Evolutionary conservation across 352 stramenopile species (phyloP).

Genomic region (Sclerospora graminicola): DNA sequence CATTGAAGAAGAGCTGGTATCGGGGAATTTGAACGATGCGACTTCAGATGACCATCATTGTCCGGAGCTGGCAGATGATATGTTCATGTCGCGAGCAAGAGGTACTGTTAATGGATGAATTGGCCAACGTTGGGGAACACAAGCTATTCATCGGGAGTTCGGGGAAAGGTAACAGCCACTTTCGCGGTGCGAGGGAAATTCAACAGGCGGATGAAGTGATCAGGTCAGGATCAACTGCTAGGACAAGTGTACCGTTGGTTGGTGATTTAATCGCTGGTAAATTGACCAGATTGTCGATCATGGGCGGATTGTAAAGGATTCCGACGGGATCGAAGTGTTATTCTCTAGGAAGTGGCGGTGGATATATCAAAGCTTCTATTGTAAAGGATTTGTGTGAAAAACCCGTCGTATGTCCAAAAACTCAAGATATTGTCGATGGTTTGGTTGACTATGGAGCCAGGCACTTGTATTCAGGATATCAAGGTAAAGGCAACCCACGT

Average conservation of each 20-base stretch:
- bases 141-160: too few relatives aligned
- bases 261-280: conserved; percentile 63
- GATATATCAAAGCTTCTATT: conserved; percentile 47
- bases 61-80: conserved; percentile 33
- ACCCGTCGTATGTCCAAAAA: conserved; percentile 40
- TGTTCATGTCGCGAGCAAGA: too few relatives aligned
- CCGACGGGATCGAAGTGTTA: conserved; percentile 9
- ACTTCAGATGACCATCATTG: conserved; percentile 20
- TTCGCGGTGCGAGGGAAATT: conserved; percentile 54
- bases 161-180: conserved; percentile 57
- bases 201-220: conserved; percentile 40
- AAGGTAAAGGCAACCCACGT: conserved; percentile 67
- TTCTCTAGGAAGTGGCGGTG: conserved; percentile 24
- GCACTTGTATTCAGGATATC: conserved; percentile 47
- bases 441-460: conserved; percentile 63
- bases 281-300: conserved; percentile 67
- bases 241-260: conserved; percentile 35
- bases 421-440: conserved; percentile 56
- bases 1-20: conserved; percentile 47
- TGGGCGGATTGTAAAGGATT: conserved; percentile 51
- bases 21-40: conserved; percentile 38
- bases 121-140: too few relatives aligned
- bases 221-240: conserved; percentile 36
- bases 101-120: too few relatives aligned
- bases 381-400: conserved; percentile 51